A percentile compares a stretch with the other conserved stretches of the same genome.
phyloP scores from a whole-genome alignment of 441 rosid species.

The Mallotus repandus region DNA sequence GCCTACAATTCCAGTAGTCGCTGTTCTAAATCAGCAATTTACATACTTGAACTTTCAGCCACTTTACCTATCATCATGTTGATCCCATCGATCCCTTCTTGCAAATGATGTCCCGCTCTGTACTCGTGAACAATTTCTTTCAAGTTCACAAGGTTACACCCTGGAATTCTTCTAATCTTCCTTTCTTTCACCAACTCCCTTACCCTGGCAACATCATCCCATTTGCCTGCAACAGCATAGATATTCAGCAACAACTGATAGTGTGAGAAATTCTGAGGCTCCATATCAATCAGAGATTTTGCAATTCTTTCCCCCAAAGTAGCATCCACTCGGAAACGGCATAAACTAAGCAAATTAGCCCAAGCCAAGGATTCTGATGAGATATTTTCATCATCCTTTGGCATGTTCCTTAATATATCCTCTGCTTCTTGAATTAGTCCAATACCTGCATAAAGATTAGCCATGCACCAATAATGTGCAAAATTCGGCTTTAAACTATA shows the following conservation, averaged over 20 bases:
- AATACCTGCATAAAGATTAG: conserved; percentile 67
- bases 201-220: conserved; percentile 56
- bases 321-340: conserved; percentile 48
- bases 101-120: conserved; percentile 17
- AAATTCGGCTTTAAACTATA: conserved; percentile 50
- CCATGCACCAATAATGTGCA: conserved; percentile 83
- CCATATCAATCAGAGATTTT: conserved; percentile 43
- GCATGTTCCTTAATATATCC: conserved; percentile 53
- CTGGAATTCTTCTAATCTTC: conserved; percentile 42
- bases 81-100: conserved; percentile 20
- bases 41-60: conserved; percentile 6
- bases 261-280: conserved; percentile 53
- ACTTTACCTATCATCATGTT: conserved; percentile 12
- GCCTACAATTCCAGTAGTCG: background rate
- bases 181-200: conserved; percentile 46
- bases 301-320: conserved; percentile 53
- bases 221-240: conserved; percentile 53
- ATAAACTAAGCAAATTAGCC: conserved; percentile 49
- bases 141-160: conserved; percentile 68
- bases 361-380: conserved; percentile 45
- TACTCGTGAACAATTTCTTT: conserved; percentile 57
- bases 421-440: conserved; percentile 71
- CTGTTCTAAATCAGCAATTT: conserved; percentile 7
- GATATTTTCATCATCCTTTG: conserved; percentile 31
- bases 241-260: conserved; percentile 56